Evolutionary conservation across 495 filamentous ascomycete species (phyloP).

Genomic region (Elaphomyces granulatus): DNA sequence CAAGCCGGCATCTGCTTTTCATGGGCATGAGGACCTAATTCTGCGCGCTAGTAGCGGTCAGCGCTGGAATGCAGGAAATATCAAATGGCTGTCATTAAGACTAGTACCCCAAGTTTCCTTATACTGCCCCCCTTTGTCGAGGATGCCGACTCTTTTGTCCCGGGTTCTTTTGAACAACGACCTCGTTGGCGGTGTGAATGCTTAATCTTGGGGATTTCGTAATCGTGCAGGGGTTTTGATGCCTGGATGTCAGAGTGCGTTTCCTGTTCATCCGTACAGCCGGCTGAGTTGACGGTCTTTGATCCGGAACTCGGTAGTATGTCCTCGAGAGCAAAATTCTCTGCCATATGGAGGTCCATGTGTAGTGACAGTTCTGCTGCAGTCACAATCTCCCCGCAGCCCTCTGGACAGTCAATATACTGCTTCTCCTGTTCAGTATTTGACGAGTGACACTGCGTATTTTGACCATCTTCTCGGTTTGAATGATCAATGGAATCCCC

Average conservation of each 20-base stretch:
- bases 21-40: slow-evolving; percentile 74
- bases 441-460: slow-evolving; percentile 1
- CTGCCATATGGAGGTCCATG: slow-evolving; percentile 56
- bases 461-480: slow-evolving; percentile 5
- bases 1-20: slow-evolving; percentile 80
- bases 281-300: neutral
- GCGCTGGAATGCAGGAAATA: neutral
- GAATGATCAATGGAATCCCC: slow-evolving; percentile 1
- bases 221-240: no score
- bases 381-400: slow-evolving; percentile 57
- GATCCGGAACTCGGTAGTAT: no score
- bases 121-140: no score
- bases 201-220: no score
- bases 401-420: slow-evolving; percentile 54
- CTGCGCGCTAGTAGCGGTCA: slow-evolving; percentile 21
- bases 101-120: no score
- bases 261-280: neutral
- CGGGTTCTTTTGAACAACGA: no score
- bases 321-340: slow-evolving; percentile 40
- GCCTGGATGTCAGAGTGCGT: no score
- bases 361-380: slow-evolving; percentile 51
- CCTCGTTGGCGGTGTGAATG: no score
- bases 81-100: no score
- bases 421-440: slow-evolving; percentile 24
- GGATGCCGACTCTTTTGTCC: no score